phyloP scores from a whole-genome alignment of 1,284 basidiomycete genomes.

The Ustilago tritici region DNA sequence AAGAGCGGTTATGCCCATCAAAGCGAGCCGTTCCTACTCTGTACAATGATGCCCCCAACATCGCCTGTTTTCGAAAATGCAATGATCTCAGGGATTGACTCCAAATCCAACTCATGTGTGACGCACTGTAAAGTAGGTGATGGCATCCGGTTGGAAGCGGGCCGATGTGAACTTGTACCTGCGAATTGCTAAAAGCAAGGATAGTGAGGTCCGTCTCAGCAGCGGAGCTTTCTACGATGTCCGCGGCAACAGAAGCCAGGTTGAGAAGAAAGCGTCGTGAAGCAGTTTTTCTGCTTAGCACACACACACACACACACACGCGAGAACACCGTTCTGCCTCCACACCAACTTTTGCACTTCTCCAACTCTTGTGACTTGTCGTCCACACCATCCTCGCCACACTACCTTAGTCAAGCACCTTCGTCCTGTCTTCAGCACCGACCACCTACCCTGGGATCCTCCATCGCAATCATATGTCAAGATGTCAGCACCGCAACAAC shows the following conservation, averaged over 20 bases:
- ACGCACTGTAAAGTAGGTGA: too few species aligned
- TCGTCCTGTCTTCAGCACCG: neutral
- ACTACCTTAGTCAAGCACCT: neutral
- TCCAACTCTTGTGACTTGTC: neutral
- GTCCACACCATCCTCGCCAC: neutral
- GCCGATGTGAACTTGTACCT: too few species aligned
- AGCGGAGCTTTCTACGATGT: neutral
- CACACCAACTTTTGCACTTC: neutral
- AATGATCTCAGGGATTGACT: conserved; percentile 51
- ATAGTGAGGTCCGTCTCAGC: neutral
- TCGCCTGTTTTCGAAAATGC: conserved; percentile 40
- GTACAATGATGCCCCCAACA: conserved; percentile 44
- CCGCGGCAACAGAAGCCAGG: neutral
- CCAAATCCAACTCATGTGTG: conserved; percentile 7
- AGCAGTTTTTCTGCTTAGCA: conserved; percentile 4
- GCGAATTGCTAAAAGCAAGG: too few species aligned
- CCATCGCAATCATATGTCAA: neutral
- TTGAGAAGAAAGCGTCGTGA: neutral
- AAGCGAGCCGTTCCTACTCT: conserved; percentile 30
- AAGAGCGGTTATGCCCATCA: conserved; percentile 16
- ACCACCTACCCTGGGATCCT: neutral
- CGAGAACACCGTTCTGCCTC: neutral
- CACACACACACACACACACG: neutral
- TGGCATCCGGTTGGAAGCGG: too few species aligned
- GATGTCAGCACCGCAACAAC: conserved; percentile 15